Conservation (phyloP, 345 rosid genomes). For the Populus alba region DNA sequence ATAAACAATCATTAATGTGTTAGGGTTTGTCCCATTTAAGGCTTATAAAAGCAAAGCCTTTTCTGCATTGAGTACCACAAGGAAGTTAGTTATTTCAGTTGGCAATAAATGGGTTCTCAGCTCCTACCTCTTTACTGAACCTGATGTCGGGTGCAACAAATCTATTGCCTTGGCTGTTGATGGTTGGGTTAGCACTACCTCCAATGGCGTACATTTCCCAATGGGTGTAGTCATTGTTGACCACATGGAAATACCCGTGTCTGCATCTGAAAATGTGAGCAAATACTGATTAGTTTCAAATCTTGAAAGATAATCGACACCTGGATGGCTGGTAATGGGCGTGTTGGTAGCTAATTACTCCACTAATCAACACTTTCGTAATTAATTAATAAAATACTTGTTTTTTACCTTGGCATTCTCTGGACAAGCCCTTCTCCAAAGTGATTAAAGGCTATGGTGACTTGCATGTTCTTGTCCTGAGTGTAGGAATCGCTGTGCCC, state of each 20-base stretch:
- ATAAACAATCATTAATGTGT: not conserved
- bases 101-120: not conserved
- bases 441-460: slow-evolving; percentile 32
- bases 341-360: not conserved
- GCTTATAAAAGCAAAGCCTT: not conserved
- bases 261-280: slow-evolving; percentile 20
- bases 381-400: not conserved
- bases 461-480: slow-evolving; percentile 33
- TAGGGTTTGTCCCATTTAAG: too few species aligned
- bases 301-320: not conserved
- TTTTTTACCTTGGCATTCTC: slow-evolving; percentile 28
- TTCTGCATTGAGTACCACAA: not conserved
- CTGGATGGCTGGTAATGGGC: not conserved
- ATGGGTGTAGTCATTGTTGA: slow-evolving; percentile 33
- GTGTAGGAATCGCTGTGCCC: slow-evolving; percentile 30
- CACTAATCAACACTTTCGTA: not conserved
- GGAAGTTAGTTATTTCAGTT: slow-evolving; percentile 23
- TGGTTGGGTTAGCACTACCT: slow-evolving; percentile 29
- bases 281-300: not conserved
- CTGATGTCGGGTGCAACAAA: slow-evolving; percentile 24
- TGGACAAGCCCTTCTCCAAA: slow-evolving; percentile 35
- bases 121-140: slow-evolving; percentile 25
- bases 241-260: slow-evolving; percentile 32
- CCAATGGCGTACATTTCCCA: slow-evolving; percentile 38
- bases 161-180: slow-evolving; percentile 32